Percentiles rank a stretch among this genome's conserved stretches.
Evolutionary conservation across 805 yeast genomes (phyloP).

Genomic region (Pichia paraexigua): DNA sequence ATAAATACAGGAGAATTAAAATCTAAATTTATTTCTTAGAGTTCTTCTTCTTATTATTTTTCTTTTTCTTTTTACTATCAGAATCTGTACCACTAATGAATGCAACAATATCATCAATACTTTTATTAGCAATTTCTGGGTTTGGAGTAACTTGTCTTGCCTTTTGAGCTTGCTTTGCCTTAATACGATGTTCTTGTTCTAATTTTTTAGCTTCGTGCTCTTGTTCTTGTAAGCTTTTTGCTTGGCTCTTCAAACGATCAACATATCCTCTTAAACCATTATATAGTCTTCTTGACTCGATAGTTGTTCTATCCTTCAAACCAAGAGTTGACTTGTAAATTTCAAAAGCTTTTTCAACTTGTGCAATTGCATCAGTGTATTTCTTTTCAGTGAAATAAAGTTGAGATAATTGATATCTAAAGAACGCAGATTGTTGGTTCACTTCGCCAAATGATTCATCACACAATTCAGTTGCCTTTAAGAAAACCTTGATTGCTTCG

Average conservation of each 20-base stretch:
- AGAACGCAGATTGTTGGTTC: constrained; percentile 54
- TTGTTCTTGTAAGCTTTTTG: constrained; percentile 16
- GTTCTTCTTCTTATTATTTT: constrained; percentile 20
- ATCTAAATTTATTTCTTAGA: constrained; percentile 14
- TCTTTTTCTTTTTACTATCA: constrained; percentile 23
- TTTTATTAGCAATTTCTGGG: constrained; percentile 53
- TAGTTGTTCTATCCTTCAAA: constrained; percentile 56
- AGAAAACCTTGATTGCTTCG: constrained; percentile 46
- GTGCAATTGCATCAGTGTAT: constrained; percentile 47
- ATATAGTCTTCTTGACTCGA: constrained; percentile 60
- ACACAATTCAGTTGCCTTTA: constrained; percentile 45
- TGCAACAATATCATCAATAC: constrained; percentile 64
- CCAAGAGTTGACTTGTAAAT: constrained; percentile 56
- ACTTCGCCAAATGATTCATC: constrained; percentile 45
- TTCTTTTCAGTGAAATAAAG: constrained; percentile 45
- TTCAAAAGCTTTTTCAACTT: constrained; percentile 47
- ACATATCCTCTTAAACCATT: constrained; percentile 46
- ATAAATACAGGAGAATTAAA: constrained; percentile 1
- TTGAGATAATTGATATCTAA: constrained; percentile 64
- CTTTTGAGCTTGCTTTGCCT: constrained; percentile 23
- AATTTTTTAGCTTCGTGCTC: constrained; percentile 19
- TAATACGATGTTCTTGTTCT: constrained; percentile 15
- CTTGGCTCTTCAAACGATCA: constrained; percentile 19
- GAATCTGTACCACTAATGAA: constrained; percentile 56
- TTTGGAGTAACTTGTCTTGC: constrained; percentile 31